Evolutionary conservation across 1,284 basidiomycete species (phyloP).

Genomic region (Tetrapyrgos nigripes): DNA sequence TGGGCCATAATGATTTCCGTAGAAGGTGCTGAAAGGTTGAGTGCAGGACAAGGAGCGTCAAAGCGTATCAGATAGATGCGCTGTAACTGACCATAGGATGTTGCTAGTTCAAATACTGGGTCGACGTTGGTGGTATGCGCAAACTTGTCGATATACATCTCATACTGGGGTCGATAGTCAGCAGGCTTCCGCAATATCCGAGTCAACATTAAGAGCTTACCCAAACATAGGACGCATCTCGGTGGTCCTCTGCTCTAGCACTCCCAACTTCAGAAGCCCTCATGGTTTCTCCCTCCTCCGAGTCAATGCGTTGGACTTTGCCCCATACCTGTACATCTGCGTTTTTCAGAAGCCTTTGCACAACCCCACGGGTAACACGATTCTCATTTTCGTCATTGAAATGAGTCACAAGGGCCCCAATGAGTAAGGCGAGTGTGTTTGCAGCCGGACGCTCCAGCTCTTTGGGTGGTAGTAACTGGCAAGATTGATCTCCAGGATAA

Average conservation of each 20-base stretch:
- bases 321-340: slow-evolving; percentile 21
- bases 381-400: background rate
- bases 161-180: slow-evolving; percentile 23
- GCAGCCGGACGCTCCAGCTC: background rate
- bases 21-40: slow-evolving; percentile 6
- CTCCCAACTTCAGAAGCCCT: slow-evolving; percentile 1
- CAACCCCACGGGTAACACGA: background rate
- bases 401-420: slow-evolving; percentile 13
- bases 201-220: slow-evolving; percentile 16
- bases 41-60: background rate
- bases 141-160: slow-evolving; percentile 26
- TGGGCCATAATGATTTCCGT: slow-evolving; percentile 20
- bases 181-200: no score
- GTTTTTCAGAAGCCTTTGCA: background rate
- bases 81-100: slow-evolving; percentile 29
- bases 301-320: slow-evolving; percentile 20
- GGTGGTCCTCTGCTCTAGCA: slow-evolving; percentile 8
- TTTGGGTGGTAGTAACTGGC: background rate
- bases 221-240: slow-evolving; percentile 30
- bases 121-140: background rate
- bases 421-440: background rate
- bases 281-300: slow-evolving; percentile 27
- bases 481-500: background rate
- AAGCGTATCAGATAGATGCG: slow-evolving; percentile 22
- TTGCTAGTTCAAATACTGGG: slow-evolving; percentile 11